A percentile compares a stretch with the other conserved stretches of the same genome.
phyloP scores from a whole-genome alignment of 2,329 filamentous ascomycete species.

The Aschersonia sp. region DNA sequence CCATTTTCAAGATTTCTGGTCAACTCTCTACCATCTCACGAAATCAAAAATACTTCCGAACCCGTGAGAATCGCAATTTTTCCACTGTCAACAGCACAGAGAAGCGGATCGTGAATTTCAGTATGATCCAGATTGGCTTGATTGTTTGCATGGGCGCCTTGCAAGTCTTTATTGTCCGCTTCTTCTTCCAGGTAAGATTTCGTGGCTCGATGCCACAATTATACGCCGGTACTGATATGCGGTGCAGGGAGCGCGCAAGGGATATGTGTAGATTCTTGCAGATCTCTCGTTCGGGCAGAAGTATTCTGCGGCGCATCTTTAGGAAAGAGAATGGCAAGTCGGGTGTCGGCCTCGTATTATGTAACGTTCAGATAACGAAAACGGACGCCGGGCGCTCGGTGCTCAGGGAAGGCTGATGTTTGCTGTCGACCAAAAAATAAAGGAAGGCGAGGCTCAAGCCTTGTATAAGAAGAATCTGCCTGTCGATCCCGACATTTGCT shows the following conservation, averaged over 20 bases:
- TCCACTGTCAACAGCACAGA: slow-evolving; percentile 95
- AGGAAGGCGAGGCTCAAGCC: no score
- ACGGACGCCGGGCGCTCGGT: neutral
- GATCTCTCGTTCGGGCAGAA: slow-evolving; percentile 7
- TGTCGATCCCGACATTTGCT: no score
- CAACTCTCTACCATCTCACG: slow-evolving; percentile 88
- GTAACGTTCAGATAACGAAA: slow-evolving; percentile 4
- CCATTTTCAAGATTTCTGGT: slow-evolving; percentile 85
- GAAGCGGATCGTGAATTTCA: slow-evolving; percentile 92
- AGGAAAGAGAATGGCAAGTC: slow-evolving; percentile 5
- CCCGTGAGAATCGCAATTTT: slow-evolving; percentile 96
- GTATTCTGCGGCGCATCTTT: slow-evolving; percentile 8
- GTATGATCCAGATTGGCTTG: slow-evolving; percentile 78
- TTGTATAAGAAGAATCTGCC: no score
- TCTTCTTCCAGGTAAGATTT: slow-evolving; percentile 79
- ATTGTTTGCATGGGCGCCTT: slow-evolving; percentile 91
- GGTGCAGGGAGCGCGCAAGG: slow-evolving; percentile 47
- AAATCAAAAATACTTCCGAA: slow-evolving; percentile 99
- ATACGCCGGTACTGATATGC: slow-evolving; percentile 4
- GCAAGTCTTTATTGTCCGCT: slow-evolving; percentile 93
- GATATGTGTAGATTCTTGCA: slow-evolving; percentile 41
- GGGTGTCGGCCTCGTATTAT: slow-evolving; percentile 12
- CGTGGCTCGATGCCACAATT: neutral
- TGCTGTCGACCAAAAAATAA: neutral
- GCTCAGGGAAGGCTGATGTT: neutral